Conservation (phyloP, 345 rosid genomes). For the Arabis alpina region DNA sequence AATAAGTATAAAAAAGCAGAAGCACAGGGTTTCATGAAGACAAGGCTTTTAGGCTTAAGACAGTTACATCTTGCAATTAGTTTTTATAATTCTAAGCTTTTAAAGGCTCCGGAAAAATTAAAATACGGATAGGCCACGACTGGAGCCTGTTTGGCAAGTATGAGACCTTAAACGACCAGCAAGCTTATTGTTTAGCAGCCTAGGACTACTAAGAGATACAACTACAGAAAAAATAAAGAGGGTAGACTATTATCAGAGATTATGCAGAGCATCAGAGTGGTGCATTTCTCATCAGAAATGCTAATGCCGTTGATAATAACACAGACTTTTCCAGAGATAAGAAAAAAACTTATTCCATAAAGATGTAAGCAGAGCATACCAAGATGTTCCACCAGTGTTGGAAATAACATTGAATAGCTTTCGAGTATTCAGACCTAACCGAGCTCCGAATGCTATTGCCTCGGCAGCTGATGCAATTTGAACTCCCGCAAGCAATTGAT, state of each 20-base stretch:
- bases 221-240: neutral
- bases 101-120: neutral
- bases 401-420: conserved; percentile 64
- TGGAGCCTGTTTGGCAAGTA: conserved; percentile 1
- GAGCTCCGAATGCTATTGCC: conserved; percentile 97
- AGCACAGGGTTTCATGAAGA: neutral
- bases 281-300: conserved; percentile 29
- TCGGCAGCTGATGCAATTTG: conserved; percentile 97
- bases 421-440: conserved; percentile 84
- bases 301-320: conserved; percentile 12
- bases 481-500: conserved; percentile 97
- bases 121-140: conserved; percentile 1
- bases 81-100: neutral
- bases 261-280: conserved; percentile 22
- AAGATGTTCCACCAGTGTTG: conserved; percentile 77
- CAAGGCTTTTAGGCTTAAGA: conserved; percentile 4
- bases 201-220: conserved; percentile 15
- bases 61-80: neutral
- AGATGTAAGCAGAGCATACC: conserved; percentile 54
- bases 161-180: conserved; percentile 5
- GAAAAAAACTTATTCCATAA: conserved; percentile 8
- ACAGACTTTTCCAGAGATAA: conserved; percentile 15
- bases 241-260: neutral
- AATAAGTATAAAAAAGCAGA: neutral
- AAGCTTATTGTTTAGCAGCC: neutral